phyloP scores from a whole-genome alignment of 805 yeast species.

The Torulaspora microellipsoides region DNA sequence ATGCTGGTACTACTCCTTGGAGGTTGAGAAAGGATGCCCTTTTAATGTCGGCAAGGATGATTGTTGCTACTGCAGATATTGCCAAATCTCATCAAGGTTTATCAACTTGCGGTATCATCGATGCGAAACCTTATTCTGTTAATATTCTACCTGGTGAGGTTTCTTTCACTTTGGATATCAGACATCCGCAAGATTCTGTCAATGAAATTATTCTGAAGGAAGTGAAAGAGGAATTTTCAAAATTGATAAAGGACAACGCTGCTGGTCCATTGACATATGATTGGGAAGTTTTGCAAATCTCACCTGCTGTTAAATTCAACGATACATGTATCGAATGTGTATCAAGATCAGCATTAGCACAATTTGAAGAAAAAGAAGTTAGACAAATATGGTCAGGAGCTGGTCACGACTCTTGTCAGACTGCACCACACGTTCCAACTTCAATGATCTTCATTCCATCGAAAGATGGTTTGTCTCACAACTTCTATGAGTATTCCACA shows the following conservation, averaged over 20 bases:
- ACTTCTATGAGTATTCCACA: conserved; percentile 59
- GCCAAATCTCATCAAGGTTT: conserved; percentile 51
- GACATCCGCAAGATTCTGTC: conserved; percentile 49
- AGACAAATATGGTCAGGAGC: conserved; percentile 60
- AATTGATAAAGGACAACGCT: conserved; percentile 34
- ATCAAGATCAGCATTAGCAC: conserved; percentile 45
- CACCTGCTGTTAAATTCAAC: conserved; percentile 56
- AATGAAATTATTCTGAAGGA: conserved; percentile 38
- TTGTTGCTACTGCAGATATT: conserved; percentile 50
- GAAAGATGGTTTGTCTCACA: conserved; percentile 61
- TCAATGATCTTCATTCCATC: conserved; percentile 73
- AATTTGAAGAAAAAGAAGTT: conserved; percentile 43
- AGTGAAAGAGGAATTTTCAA: conserved; percentile 36
- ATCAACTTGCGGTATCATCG: conserved; percentile 55
- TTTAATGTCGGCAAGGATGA: conserved; percentile 53
- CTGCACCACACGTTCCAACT: conserved; percentile 55
- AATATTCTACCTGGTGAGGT: conserved; percentile 65
- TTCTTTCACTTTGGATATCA: conserved; percentile 54
- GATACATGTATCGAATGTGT: conserved; percentile 49
- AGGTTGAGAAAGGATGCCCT: conserved; percentile 56
- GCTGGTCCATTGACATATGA: conserved; percentile 36
- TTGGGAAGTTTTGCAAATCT: conserved; percentile 43
- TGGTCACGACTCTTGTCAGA: conserved; percentile 68
- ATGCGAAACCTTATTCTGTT: conserved; percentile 54
- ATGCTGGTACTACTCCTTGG: conserved; percentile 72